Percentiles rank a stretch among this genome's conserved stretches.
Evolutionary conservation across 2,329 filamentous ascomycete species (phyloP).

Genomic region (Dactylonectria macrodidyma): DNA sequence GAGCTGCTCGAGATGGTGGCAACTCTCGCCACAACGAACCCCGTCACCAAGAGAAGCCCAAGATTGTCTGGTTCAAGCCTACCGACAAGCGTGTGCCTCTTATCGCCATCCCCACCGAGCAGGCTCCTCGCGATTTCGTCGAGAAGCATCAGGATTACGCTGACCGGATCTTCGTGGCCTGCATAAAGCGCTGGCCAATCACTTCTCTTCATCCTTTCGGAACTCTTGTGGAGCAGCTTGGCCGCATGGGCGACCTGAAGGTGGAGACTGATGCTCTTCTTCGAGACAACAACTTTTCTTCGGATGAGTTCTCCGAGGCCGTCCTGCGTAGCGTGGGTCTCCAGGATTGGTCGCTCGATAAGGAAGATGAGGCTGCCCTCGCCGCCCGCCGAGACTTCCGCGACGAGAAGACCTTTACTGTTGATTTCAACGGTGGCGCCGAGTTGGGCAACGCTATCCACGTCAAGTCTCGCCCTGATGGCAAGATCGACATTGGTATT

Average conservation of each 20-base stretch:
- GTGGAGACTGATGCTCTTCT: constrained; percentile 98
- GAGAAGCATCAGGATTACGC: constrained; percentile 99
- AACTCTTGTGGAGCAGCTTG: constrained; percentile 96
- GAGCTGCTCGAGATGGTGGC: constrained; percentile 88
- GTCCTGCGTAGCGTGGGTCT: constrained; percentile 93
- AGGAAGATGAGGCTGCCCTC: constrained; percentile 83
- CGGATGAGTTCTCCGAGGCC: constrained; percentile 97
- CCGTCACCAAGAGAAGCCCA: constrained; percentile 92
- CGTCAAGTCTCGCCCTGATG: constrained; percentile 86
- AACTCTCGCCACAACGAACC: constrained; percentile 81
- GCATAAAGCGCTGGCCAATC: constrained; percentile 99
- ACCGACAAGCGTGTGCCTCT: constrained; percentile 98
- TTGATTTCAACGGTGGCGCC: constrained; percentile 89
- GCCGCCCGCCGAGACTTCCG: constrained; percentile 90
- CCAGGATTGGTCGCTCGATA: constrained; percentile 90
- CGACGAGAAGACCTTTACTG: constrained; percentile 88
- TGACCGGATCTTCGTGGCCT: constrained; percentile 97
- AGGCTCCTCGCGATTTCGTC: constrained; percentile 97
- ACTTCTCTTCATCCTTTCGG: constrained; percentile 99
- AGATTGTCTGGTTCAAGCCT: constrained; percentile 99
- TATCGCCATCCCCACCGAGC: constrained; percentile 98
- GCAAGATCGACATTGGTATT: constrained; percentile 92
- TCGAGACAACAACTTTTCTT: constrained; percentile 98
- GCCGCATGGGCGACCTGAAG: constrained; percentile 96
- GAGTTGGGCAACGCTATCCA: constrained; percentile 95